Evolutionary conservation across 768 basidiomycete genomes (phyloP).

Genomic region (Amanita brunnescens): DNA sequence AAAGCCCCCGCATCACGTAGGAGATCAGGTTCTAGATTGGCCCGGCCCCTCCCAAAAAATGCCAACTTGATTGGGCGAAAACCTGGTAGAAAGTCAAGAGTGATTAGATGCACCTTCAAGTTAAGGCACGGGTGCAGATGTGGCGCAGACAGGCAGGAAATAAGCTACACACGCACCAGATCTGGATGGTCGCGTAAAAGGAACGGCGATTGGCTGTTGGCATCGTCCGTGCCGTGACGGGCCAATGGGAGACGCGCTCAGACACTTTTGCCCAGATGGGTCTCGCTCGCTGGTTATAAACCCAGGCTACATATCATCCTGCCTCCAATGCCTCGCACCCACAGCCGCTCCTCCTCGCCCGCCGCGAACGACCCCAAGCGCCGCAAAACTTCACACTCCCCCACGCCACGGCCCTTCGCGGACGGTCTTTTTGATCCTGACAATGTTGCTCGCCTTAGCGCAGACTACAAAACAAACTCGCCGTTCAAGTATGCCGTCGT

Average conservation of each 20-base stretch:
- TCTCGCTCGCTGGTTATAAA: not conserved
- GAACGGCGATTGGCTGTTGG: not conserved
- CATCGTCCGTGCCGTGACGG: not conserved
- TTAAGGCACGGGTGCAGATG: no score
- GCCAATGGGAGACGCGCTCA: not conserved
- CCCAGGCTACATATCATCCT: not conserved
- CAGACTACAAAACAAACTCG: constrained; percentile 44
- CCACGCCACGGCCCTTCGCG: constrained; percentile 30
- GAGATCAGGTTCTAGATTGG: no score
- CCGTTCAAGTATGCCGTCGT: constrained; percentile 84
- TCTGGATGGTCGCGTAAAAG: no score
- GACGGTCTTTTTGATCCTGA: constrained; percentile 47
- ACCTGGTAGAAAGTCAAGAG: no score
- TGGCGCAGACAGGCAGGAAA: no score
- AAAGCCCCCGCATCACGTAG: no score
- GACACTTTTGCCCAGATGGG: no score
- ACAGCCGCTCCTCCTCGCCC: constrained; percentile 38
- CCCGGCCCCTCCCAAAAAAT: no score
- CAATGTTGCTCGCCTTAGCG: constrained; percentile 46
- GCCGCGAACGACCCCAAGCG: constrained; percentile 16
- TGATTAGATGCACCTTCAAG: no score
- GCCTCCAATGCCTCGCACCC: constrained; percentile 34
- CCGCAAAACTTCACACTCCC: constrained; percentile 20
- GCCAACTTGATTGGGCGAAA: not conserved
- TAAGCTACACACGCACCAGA: no score